phyloP scores from a whole-genome alignment of 495 filamentous ascomycete species.

The Daldinia vernicosa region DNA sequence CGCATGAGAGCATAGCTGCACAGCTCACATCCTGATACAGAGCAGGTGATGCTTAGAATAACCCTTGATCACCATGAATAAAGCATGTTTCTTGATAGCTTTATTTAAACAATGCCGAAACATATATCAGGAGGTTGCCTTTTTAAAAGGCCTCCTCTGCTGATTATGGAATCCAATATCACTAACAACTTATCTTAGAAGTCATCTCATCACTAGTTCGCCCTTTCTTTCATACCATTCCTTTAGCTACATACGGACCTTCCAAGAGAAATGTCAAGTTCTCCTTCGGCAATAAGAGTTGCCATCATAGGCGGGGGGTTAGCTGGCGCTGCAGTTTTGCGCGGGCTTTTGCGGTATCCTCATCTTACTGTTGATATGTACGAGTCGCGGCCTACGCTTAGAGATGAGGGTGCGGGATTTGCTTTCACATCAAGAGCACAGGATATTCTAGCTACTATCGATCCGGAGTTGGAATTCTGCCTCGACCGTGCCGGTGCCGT shows the following conservation, averaged over 20 bases:
- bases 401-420: conserved; percentile 44
- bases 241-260: neutral
- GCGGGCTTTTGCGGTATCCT: conserved; percentile 44
- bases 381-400: conserved; percentile 46
- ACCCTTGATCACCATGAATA: conserved; percentile 6
- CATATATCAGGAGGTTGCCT: conserved; percentile 11
- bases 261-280: conserved; percentile 26
- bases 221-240: neutral
- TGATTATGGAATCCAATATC: neutral
- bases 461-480: conserved; percentile 38
- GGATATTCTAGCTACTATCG: conserved; percentile 33
- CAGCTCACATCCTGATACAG: conserved; percentile 5
- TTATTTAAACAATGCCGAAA: conserved; percentile 2
- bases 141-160: conserved; percentile 3
- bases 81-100: neutral
- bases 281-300: conserved; percentile 42
- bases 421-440: conserved; percentile 37
- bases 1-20: neutral
- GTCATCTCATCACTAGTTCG: neutral
- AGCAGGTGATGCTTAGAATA: conserved; percentile 5
- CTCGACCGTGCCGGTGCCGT: conserved; percentile 43
- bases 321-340: conserved; percentile 42
- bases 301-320: conserved; percentile 52
- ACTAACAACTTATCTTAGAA: neutral
- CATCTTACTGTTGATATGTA: conserved; percentile 49